These are phyloP conservation scores for Phalaenopsis hybrid DNA, from an alignment of 116 monocot species.

Conservation along the genomic window DNA sequence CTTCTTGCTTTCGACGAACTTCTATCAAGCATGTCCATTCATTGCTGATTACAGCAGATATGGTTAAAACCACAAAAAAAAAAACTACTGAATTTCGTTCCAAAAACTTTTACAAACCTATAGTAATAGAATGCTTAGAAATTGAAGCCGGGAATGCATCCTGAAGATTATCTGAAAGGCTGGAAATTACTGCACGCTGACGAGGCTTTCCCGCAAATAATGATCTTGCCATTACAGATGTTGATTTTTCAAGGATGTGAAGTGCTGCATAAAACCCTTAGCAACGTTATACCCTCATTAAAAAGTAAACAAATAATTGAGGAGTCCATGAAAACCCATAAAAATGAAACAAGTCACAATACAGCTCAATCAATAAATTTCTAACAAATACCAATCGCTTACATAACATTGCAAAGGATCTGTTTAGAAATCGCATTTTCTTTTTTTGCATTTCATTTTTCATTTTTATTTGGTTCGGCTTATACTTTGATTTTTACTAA, in stretches of 20 bases:
- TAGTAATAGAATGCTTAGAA: constrained; percentile 22
- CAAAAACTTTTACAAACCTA: constrained; percentile 35
- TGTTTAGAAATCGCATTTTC: no score
- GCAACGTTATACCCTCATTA: constrained; percentile 2
- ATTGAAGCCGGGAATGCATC: constrained; percentile 31
- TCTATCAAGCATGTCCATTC: neutral
- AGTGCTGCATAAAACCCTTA: constrained; percentile 41
- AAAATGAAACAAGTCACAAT: neutral
- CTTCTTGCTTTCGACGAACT: neutral
- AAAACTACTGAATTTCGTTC: neutral
- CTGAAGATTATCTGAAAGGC: constrained; percentile 29
- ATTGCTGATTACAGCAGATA: neutral
- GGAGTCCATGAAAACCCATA: no score
- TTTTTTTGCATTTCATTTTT: no score
- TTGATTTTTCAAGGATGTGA: constrained; percentile 22
- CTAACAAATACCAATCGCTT: neutral
- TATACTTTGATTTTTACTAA: no score
- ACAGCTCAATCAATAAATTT: neutral
- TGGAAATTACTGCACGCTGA: constrained; percentile 18
- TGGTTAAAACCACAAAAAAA: neutral
- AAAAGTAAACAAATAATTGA: neutral
- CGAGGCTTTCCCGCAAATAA: constrained; percentile 51
- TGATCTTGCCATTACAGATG: constrained; percentile 72
- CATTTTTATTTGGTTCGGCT: no score
- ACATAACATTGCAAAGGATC: neutral